phyloP scores from a whole-genome alignment of 2,329 filamentous ascomycete genomes.

The Fusarium haematococcum region DNA sequence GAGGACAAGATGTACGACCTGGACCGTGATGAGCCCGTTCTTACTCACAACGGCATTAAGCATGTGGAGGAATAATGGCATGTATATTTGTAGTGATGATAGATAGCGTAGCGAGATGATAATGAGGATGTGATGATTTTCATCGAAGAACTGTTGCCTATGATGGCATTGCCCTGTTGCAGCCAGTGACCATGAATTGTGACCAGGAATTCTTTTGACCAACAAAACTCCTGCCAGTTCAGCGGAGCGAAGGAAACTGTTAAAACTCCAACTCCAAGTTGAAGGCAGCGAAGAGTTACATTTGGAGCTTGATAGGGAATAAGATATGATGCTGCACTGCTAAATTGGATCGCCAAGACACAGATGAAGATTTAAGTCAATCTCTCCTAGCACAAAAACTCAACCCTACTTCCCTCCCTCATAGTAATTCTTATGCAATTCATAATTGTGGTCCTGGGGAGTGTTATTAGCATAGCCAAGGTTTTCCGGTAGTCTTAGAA shows the following conservation, averaged over 20 bases:
- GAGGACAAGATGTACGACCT: conserved; percentile 55
- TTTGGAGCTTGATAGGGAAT: background rate
- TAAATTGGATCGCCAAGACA: too few relatives aligned
- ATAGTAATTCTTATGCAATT: too few relatives aligned
- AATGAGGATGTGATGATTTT: conserved; percentile 2
- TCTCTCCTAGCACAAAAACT: too few relatives aligned
- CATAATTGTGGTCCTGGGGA: too few relatives aligned
- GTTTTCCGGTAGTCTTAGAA: too few relatives aligned
- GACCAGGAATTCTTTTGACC: background rate
- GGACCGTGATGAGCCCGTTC: conserved; percentile 49
- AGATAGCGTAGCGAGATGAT: background rate
- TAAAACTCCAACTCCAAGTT: background rate
- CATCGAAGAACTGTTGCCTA: background rate
- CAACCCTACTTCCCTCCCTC: too few relatives aligned
- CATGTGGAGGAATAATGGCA: conserved; percentile 30
- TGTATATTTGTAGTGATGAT: background rate
- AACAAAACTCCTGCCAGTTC: background rate
- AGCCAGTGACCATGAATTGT: background rate
- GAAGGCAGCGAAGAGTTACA: background rate
- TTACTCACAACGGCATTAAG: conserved; percentile 34
- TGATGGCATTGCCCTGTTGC: background rate
- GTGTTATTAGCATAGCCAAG: too few relatives aligned
- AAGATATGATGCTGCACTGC: background rate
- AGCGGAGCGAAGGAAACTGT: background rate
- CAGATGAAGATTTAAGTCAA: too few relatives aligned